phyloP scores from a whole-genome alignment of 2,329 filamentous ascomycete genomes.

The Fusarium veterinarium region DNA sequence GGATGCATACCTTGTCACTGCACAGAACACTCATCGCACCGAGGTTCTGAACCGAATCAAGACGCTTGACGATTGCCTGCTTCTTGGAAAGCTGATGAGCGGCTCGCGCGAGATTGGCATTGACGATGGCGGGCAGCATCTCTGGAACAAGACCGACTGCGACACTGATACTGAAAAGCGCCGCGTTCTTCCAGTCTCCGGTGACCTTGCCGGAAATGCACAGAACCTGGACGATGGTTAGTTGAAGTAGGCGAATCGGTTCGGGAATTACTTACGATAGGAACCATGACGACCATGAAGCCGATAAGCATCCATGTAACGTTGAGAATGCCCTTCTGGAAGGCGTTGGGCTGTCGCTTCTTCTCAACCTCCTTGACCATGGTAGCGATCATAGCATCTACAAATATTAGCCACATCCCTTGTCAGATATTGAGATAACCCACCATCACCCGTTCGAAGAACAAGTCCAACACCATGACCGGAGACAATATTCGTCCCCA shows the following conservation, averaged over 20 bases:
- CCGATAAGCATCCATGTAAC: background rate
- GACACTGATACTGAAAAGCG: background rate
- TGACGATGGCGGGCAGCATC: slow-evolving; percentile 5
- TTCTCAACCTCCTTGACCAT: slow-evolving; percentile 7
- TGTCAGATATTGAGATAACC: too few species aligned
- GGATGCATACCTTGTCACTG: background rate
- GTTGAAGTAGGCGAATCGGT: rapidly evolving
- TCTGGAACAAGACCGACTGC: slow-evolving; percentile 1
- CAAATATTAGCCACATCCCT: background rate
- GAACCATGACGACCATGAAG: slow-evolving; percentile 6
- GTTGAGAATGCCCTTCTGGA: background rate
- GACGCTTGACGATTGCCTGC: background rate
- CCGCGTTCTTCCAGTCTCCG: background rate
- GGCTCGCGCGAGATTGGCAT: slow-evolving; percentile 1
- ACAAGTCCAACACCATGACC: slow-evolving; percentile 2
- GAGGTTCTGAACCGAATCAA: background rate
- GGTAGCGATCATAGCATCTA: background rate
- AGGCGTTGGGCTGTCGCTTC: background rate
- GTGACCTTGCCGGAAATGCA: background rate
- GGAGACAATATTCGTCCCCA: background rate
- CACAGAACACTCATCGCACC: background rate
- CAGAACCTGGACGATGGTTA: background rate
- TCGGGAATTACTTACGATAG: background rate
- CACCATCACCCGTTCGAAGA: background rate
- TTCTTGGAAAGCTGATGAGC: background rate